Evolutionary conservation across 495 filamentous ascomycete genomes (phyloP), one percentile per base, ranked within the genome.

Genomic region (Emericellopsis terricola): DNA sequence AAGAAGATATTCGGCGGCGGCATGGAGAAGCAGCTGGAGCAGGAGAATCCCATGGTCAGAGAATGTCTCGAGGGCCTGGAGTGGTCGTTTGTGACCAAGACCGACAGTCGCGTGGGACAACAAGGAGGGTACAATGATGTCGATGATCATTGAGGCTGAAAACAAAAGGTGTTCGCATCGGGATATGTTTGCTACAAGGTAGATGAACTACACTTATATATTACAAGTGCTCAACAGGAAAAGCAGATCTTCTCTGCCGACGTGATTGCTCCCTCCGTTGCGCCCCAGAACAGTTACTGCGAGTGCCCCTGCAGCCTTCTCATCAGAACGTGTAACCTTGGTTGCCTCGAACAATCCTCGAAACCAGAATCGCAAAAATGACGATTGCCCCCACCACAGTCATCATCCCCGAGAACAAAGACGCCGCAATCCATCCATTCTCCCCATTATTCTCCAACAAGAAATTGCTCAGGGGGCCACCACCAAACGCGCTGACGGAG

Each of bases 401-500:
- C 8, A 35, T 19, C 1, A 23, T 3, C 1, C 19, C 33, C 0
- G 19, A 35, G 13, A 35, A 35, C n/a, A 23, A 16, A 8, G 9
- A 15, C 11, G 24, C 33, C n/a, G 33, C 20, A 15, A 35, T 2
- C 33, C 21, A 35, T n/a, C 8, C 10, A 15, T 8, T 2, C n/a
- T n/a, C n/a, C n/a, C n/a, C n/a, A n/a, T 26, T 6, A 11, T 11
- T 26, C 23, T 26, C 23, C 6, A 26, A 11, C 23, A 26, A 11
- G 23, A 26, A 26, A 6, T 11, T 11, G 6, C 6, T 11, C 11
- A 26, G 23, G 2, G 33, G 33, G 2, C 33, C 33, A 8, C 33
- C 19, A 15, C 19, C 13, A 8, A 35, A 17, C 4, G 33, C 33
- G 21, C 20, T 28, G 33, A 37, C 17, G 27, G 35, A 30, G 18